Percentiles rank a stretch among this genome's conserved stretches.
These are phyloP conservation scores for Claviceps arundinis DNA, from an alignment of 2,329 filamentous ascomycete species.

Conservation along the genomic window DNA sequence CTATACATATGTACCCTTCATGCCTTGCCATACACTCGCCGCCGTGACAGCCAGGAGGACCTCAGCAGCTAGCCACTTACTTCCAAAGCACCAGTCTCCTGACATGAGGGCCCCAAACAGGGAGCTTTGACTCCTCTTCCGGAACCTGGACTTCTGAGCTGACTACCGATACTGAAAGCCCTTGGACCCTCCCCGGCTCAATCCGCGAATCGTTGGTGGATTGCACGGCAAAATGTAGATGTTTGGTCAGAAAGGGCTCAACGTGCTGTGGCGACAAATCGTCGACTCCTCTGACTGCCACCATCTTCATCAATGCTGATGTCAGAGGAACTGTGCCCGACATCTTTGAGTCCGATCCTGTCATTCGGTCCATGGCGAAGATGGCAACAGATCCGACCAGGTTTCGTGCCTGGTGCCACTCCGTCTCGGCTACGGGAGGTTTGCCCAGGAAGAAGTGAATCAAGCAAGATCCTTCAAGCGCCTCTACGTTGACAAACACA, in stretches of 20 bases:
- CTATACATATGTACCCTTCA: neutral
- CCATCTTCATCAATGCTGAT: conserved; percentile 29
- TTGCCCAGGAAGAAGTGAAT: conserved; percentile 57
- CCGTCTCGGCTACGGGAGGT: conserved; percentile 26
- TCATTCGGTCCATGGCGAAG: conserved; percentile 30
- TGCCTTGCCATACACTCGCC: no score
- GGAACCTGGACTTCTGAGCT: conserved; percentile 17
- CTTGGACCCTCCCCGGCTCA: conserved; percentile 14
- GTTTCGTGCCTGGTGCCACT: conserved; percentile 40
- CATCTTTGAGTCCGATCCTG: conserved; percentile 22
- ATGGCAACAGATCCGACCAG: conserved; percentile 50
- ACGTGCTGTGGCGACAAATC: conserved; percentile 24
- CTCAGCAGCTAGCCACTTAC: neutral
- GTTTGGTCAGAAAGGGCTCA: conserved; percentile 26
- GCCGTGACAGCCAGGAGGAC: neutral
- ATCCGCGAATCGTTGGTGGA: conserved; percentile 14
- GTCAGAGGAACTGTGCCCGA: conserved; percentile 41
- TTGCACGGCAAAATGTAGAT: conserved; percentile 22
- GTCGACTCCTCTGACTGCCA: conserved; percentile 22
- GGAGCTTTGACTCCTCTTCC: conserved; percentile 13
- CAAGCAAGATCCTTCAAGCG: conserved; percentile 44
- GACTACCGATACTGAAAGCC: conserved; percentile 18
- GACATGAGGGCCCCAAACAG: conserved; percentile 14
- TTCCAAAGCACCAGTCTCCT: conserved; percentile 15
- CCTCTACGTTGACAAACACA: conserved; percentile 46